Evolutionary conservation across 306 rosid species (phyloP), one percentile per base, ranked within the genome.

Genomic region (Rosa persica): DNA sequence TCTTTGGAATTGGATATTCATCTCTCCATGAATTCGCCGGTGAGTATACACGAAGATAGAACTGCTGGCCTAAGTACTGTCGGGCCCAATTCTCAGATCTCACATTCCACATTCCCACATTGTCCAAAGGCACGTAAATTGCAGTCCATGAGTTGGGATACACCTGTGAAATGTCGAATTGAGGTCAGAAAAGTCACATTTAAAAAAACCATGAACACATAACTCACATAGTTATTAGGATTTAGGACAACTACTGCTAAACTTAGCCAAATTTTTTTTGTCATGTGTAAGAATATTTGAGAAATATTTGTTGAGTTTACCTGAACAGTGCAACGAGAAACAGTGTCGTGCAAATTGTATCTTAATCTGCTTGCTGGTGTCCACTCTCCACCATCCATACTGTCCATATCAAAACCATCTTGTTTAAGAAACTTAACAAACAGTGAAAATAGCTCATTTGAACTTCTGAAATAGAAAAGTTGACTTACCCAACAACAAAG

Each of bases 321-420:
- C 93, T 91, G 98, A 85, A 90, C 92, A 1, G 97, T 89, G 87
- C 78, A 83, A 49, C 95, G 97, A 85, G 96, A 86, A 72, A 93
- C 64, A 8, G 97, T 85, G 83, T 93, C 98, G 85, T 89, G 75
- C 79, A 91, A 51, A 84, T 93, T 91, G 88, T 93, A 93, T 68
- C 30, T 79, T 49, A 58, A 67, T 76, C 94, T 86, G 85, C 92
- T 92, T 17, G 85, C 87, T 39, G 80, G 79, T 34, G 92, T 43
- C 98, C 98, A 93, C 67, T 72, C 88, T 66, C 98, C 98, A 79
- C 89, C 93, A 84, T 93, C 90, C 97, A 93, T 91, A 78, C 98
- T 93, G 83, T 15, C 57, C 76, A 82, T 71, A 72, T 3, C 48
- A 16, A 76, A 83, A 67, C 55, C n/a, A 49, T 3, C 68, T 30